phyloP scores from a whole-genome alignment of 129 eudicot species.

The Smallanthus sonchifolius region DNA sequence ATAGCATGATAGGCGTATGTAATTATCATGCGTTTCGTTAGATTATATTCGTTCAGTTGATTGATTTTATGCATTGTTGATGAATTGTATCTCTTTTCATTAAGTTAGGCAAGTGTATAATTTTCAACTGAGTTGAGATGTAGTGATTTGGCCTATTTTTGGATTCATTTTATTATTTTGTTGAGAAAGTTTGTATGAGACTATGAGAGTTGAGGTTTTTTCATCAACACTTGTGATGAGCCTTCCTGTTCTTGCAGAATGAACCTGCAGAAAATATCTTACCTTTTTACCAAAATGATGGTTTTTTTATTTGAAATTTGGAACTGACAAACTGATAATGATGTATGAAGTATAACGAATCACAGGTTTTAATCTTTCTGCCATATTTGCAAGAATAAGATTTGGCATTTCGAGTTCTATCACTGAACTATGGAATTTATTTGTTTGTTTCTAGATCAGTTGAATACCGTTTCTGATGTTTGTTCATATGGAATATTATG shows the following conservation, averaged over 20 bases:
- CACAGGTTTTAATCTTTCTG: neutral
- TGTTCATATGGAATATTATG: neutral
- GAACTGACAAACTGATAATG: neutral
- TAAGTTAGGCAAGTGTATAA: constrained; percentile 1
- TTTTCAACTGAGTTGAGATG: neutral
- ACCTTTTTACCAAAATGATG: neutral
- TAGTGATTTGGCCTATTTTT: neutral
- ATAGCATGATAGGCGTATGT: constrained; percentile 3
- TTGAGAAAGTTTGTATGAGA: neutral
- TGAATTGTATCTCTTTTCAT: neutral
- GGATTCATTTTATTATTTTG: neutral
- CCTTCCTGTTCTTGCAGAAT: neutral
- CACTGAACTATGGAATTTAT: neutral
- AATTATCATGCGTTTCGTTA: neutral
- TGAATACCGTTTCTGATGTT: neutral
- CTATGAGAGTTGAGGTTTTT: neutral
- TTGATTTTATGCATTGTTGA: constrained; percentile 12
- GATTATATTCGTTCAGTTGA: constrained; percentile 12
- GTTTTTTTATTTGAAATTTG: neutral
- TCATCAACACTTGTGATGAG: neutral
- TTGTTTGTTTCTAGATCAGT: neutral
- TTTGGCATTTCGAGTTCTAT: neutral
- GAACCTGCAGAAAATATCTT: neutral
- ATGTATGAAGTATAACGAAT: neutral
- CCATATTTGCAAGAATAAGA: neutral